phyloP scores from a whole-genome alignment of 2,329 filamentous ascomycete genomes.

The Neonectria coccinea region DNA sequence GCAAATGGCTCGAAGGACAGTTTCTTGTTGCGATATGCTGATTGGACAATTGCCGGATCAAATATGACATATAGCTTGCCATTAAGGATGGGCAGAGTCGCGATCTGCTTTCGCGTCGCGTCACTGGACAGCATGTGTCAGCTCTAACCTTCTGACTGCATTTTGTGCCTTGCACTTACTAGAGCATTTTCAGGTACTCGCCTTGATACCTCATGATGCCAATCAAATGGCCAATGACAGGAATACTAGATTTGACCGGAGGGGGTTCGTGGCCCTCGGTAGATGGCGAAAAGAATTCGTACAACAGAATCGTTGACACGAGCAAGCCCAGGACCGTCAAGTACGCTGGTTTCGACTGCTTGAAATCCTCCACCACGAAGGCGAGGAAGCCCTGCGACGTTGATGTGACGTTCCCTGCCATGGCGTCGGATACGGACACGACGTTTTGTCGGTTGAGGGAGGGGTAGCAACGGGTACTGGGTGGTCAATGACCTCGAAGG shows the following conservation, averaged over 20 bases:
- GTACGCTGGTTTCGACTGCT: slow-evolving; percentile 25
- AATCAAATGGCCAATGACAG: slow-evolving; percentile 55
- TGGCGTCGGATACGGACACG: neutral
- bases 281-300: slow-evolving; percentile 23
- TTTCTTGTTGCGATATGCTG: slow-evolving; percentile 55
- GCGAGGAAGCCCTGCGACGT: slow-evolving; percentile 15
- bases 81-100: slow-evolving; percentile 58
- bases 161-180: slow-evolving; percentile 28
- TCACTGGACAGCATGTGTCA: slow-evolving; percentile 21
- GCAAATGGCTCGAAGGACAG: slow-evolving; percentile 59
- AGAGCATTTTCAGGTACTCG: slow-evolving; percentile 30
- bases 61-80: slow-evolving; percentile 59
- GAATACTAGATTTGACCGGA: slow-evolving; percentile 24
- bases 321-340: slow-evolving; percentile 18
- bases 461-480: neutral
- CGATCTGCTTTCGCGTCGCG: slow-evolving; percentile 49
- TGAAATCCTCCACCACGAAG: slow-evolving; percentile 16
- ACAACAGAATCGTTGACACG: neutral
- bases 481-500: neutral
- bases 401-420: neutral
- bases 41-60: slow-evolving; percentile 54
- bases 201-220: slow-evolving; percentile 46
- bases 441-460: neutral
- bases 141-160: neutral
- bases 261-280: slow-evolving; percentile 29